Evolutionary conservation across 2,329 filamentous ascomycete genomes (phyloP).

Genomic region (Colletotrichum lindemuthianum): DNA sequence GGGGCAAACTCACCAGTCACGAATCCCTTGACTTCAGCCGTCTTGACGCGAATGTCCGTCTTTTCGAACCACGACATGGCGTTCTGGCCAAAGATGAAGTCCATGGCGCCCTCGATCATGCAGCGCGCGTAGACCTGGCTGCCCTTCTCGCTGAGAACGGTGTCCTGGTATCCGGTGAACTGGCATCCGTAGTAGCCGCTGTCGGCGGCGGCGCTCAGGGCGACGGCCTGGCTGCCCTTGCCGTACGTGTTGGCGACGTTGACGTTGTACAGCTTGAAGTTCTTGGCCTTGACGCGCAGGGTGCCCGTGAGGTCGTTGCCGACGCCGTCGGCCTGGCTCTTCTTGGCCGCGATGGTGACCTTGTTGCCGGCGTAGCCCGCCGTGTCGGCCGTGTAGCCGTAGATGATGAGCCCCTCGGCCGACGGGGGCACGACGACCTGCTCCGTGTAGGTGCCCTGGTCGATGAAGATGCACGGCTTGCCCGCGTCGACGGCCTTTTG

Average conservation of each 20-base stretch:
- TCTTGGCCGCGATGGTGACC: slow-evolving; percentile 64
- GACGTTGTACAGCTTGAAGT: slow-evolving; percentile 70
- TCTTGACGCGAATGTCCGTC: slow-evolving; percentile 51
- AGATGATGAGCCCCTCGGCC: slow-evolving; percentile 61
- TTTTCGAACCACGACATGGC: slow-evolving; percentile 56
- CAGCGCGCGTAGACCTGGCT: slow-evolving; percentile 58
- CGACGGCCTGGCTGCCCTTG: slow-evolving; percentile 58
- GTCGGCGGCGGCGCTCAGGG: slow-evolving; percentile 54
- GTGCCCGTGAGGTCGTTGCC: slow-evolving; percentile 64
- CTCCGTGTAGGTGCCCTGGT: slow-evolving; percentile 70
- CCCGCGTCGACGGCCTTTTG: slow-evolving; percentile 66
- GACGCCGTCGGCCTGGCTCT: slow-evolving; percentile 61
- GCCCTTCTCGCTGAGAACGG: slow-evolving; percentile 56
- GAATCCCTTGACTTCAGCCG: slow-evolving; percentile 49
- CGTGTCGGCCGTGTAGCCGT: slow-evolving; percentile 66
- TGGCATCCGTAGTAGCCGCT: slow-evolving; percentile 59
- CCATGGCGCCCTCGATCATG: slow-evolving; percentile 58
- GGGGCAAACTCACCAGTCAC: slow-evolving; percentile 51
- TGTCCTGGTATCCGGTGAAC: slow-evolving; percentile 61
- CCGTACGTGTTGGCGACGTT: slow-evolving; percentile 60
- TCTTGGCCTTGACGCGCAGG: slow-evolving; percentile 57
- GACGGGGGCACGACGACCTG: slow-evolving; percentile 65
- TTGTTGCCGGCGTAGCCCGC: slow-evolving; percentile 63
- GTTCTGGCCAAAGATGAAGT: slow-evolving; percentile 60
- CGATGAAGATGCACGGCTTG: slow-evolving; percentile 72